Base-by-base conservation (phyloP, 805 yeast species). In the Diddensiella transvaalensis region DNA sequence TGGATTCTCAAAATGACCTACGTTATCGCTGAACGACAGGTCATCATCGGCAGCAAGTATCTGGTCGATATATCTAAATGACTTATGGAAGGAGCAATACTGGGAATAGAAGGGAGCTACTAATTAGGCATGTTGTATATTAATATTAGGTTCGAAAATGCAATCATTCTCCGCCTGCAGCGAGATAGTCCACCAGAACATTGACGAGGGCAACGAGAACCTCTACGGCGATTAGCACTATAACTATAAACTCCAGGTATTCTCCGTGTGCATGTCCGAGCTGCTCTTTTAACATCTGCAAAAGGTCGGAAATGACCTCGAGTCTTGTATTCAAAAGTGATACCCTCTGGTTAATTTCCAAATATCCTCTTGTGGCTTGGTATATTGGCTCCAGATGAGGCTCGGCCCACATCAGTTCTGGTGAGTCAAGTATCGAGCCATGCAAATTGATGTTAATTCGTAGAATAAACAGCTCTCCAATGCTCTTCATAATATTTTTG, bases 371-470 rank as follows among this genome's bases (percentile, higher is more conserved):
- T 2, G 96, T 89, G 0, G 98, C 97, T 66, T 90, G 97, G 68
- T 93, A 93, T 46, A 91, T 89, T 1, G 99, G 99, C 64, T 93
- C 99, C 52, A 93, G 73, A 61, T 90, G 96, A 1, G 99, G 99
- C 65, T 93, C 98, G 0, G 97, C 82, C 99, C 99, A 93, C 96
- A 93, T 89, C 50, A 93, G 78, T 66, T 93, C 99, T 1, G 99
- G 99, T 1, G 96, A 87, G 65, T 93, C 99, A 52, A 93, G 72
- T 22, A 93, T 95, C 15, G 74, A 69, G 17, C 76, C 76, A 44
- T 71, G 76, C 48, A 71, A 53, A 48, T 71, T 71, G 53, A 71
- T 66, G 49, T 70, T 68, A 51, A 72, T 72, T 18, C 76, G 63
- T 55, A 93, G 70, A 51, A 93, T 93, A 66, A 93, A 93, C 53